Evolutionary conservation across 768 basidiomycete genomes (phyloP).

Genomic region (Leccinum fibrillosum): DNA sequence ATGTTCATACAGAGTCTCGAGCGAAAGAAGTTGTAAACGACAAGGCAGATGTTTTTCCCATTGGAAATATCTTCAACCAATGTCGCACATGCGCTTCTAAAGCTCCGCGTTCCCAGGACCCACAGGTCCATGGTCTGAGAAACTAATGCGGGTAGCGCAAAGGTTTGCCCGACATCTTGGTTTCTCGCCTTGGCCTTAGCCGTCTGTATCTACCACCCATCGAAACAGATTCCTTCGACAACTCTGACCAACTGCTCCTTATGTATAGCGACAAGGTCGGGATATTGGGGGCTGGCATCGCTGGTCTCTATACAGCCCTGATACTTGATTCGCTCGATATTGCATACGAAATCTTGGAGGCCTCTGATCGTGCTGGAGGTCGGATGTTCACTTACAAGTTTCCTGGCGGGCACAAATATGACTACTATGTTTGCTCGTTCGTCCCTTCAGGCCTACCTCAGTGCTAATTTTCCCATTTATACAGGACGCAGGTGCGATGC

Average conservation of each 20-base stretch:
- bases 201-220: not conserved
- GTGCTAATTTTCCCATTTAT: not conserved
- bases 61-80: not conserved
- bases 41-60: not conserved
- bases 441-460: not conserved
- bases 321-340: slow-evolving; percentile 28
- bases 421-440: slow-evolving; percentile 32
- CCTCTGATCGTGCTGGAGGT: slow-evolving; percentile 39
- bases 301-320: not conserved
- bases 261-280: slow-evolving; percentile 9
- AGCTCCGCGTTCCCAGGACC: not conserved
- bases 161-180: too few species aligned
- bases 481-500: slow-evolving; percentile 39
- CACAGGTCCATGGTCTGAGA: too few species aligned
- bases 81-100: not conserved
- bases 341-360: slow-evolving; percentile 45
- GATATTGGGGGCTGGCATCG: slow-evolving; percentile 22
- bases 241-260: not conserved
- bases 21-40: not conserved
- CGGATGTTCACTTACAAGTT: slow-evolving; percentile 44
- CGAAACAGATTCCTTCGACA: not conserved
- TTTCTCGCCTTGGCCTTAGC: too few species aligned
- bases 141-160: too few species aligned
- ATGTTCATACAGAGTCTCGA: not conserved
- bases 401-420: slow-evolving; percentile 23